A percentile compares a stretch with the other conserved stretches of the same genome.
phyloP scores from a whole-genome alignment of 441 rosid species.

The Mallotus repandus region DNA sequence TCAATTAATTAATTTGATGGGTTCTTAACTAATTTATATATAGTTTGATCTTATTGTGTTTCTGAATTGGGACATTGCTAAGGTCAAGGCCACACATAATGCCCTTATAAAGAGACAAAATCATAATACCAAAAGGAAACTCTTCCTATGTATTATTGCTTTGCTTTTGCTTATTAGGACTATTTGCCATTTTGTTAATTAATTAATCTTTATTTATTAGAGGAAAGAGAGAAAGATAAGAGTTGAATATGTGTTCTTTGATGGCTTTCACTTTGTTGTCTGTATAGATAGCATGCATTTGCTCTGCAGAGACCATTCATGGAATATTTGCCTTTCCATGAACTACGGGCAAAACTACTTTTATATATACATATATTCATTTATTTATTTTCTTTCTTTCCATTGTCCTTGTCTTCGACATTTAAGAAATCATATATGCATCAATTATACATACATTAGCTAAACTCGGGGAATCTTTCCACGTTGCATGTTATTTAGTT shows the following conservation, averaged over 20 bases:
- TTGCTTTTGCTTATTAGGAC: neutral
- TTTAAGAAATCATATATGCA: no score
- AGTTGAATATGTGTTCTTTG: slow-evolving; percentile 28
- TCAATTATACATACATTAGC: neutral
- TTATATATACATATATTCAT: neutral
- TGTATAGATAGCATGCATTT: neutral
- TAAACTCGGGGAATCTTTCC: slow-evolving; percentile 24
- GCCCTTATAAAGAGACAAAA: slow-evolving; percentile 34
- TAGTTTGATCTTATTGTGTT: slow-evolving; percentile 32
- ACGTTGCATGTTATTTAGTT: neutral
- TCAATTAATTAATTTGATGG: neutral
- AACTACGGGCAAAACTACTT: neutral
- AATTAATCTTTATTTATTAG: neutral
- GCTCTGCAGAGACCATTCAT: slow-evolving; percentile 7
- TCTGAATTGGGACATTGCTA: slow-evolving; percentile 39
- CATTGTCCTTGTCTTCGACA: no score
- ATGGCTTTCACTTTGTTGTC: slow-evolving; percentile 21
- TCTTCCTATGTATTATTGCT: neutral
- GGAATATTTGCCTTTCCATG: slow-evolving; percentile 33
- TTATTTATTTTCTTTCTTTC: neutral
- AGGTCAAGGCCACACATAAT: slow-evolving; percentile 41
- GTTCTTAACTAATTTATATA: slow-evolving; percentile 18
- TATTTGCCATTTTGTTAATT: neutral
- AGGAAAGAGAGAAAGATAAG: neutral
- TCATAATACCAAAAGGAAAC: slow-evolving; percentile 3